Conservation (phyloP, 805 yeast genomes). For the Kuraishia molischiana region DNA sequence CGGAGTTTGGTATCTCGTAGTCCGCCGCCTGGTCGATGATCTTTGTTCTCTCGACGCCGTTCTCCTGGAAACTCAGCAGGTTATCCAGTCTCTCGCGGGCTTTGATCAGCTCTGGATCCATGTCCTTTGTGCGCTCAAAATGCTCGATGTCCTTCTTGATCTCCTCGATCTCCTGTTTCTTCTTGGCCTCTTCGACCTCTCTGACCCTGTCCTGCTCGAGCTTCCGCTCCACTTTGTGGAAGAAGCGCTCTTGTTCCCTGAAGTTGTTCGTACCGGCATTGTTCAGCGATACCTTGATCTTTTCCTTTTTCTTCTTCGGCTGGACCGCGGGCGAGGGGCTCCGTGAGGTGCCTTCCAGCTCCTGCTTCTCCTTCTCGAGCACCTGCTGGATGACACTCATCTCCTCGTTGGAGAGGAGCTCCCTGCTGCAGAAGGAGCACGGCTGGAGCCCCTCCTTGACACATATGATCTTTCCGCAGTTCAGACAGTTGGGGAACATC, state of each 20-base stretch:
- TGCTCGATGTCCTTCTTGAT: conserved; percentile 34
- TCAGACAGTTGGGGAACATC: conserved; percentile 85
- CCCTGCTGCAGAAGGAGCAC: conserved; percentile 73
- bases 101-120: conserved; percentile 47
- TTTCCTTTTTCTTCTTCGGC: conserved; percentile 28
- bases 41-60: conserved; percentile 82
- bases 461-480: conserved; percentile 93
- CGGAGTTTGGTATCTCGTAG: conserved; percentile 49
- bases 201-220: conserved; percentile 21
- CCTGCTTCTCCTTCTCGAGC: conserved; percentile 42
- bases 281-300: conserved; percentile 42
- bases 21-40: conserved; percentile 93
- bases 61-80: conserved; percentile 69
- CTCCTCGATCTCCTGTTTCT: conserved; percentile 26
- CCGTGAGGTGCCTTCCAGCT: conserved; percentile 20
- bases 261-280: conserved; percentile 59
- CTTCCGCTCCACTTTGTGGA: conserved; percentile 48
- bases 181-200: conserved; percentile 25
- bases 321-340: conserved; percentile 1
- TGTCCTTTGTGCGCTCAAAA: conserved; percentile 26
- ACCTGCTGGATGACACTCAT: conserved; percentile 42
- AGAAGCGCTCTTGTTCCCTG: conserved; percentile 56
- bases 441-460: conserved; percentile 84
- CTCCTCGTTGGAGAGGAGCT: conserved; percentile 56
- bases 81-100: conserved; percentile 74